phyloP scores from a whole-genome alignment of 2,329 filamentous ascomycete species.

The Ceratocystis eucalypticola region DNA sequence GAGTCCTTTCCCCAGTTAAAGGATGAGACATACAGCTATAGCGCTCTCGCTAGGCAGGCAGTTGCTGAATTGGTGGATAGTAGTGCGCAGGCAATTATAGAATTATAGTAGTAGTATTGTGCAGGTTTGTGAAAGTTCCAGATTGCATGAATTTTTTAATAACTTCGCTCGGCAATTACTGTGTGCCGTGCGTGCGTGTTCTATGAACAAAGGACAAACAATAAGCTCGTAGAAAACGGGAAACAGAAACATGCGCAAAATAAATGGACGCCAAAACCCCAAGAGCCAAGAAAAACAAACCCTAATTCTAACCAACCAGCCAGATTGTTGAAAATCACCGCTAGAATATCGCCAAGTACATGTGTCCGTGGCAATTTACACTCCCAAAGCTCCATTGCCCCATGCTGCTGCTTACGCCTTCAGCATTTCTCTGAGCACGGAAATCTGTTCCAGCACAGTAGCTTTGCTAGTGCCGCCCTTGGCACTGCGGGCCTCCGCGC shows the following conservation, averaged over 20 bases:
- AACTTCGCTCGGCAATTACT: background rate
- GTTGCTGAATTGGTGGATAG: background rate
- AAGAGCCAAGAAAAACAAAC: background rate
- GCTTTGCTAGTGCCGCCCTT: conserved; percentile 66
- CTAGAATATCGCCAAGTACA: background rate
- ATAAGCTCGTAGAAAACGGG: background rate
- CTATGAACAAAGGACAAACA: background rate
- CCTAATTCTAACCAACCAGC: background rate
- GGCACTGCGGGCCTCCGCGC: conserved; percentile 65
- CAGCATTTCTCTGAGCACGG: conserved; percentile 33
- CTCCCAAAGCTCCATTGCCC: background rate
- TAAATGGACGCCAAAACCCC: conserved; percentile 2
- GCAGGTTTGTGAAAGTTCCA: background rate
- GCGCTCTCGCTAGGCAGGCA: background rate
- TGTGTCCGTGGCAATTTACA: background rate
- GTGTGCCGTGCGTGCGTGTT: background rate
- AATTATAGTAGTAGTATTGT: too few relatives aligned
- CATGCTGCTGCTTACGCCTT: conserved; percentile 18
- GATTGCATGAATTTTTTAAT: background rate
- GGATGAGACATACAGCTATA: background rate
- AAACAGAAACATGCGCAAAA: background rate
- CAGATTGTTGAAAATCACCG: background rate
- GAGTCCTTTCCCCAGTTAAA: background rate
- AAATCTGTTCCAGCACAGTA: conserved; percentile 51
- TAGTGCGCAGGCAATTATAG: too few relatives aligned